These are phyloP conservation scores for Penicillium sp. DNA, from an alignment of 2,329 filamentous ascomycete genomes.

Conservation along the genomic window DNA sequence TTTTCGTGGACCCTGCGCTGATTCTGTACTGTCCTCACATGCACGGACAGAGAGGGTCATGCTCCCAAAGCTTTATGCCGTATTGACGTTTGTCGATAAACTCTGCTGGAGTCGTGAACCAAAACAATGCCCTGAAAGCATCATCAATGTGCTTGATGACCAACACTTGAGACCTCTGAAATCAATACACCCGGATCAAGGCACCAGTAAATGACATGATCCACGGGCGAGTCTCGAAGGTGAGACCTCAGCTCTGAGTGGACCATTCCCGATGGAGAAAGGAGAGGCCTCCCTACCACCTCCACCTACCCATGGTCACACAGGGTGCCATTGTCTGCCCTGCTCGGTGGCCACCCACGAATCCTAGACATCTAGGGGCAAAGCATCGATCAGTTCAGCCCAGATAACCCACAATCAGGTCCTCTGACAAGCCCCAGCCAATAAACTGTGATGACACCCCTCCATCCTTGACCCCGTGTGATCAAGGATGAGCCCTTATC, in stretches of 20 bases:
- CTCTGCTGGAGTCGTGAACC: too few relatives aligned
- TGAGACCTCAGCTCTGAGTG: background rate
- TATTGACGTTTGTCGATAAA: background rate
- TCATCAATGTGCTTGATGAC: background rate
- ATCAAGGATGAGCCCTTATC: background rate
- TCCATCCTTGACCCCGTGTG: background rate
- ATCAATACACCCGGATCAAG: background rate
- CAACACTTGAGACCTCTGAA: background rate
- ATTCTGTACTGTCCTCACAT: background rate
- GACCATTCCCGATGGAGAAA: background rate
- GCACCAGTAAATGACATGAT: background rate
- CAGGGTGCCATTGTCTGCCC: background rate
- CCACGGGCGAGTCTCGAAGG: background rate
- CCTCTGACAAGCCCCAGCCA: background rate
- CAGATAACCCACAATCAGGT: background rate
- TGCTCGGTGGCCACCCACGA: background rate
- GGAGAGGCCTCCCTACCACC: background rate
- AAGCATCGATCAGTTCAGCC: background rate
- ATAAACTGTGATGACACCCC: background rate
- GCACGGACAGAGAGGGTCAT: background rate
- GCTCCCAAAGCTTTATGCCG: background rate
- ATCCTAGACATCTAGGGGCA: constrained; percentile 7
- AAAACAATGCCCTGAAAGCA: background rate
- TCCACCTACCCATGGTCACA: background rate
- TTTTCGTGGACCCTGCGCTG: background rate